Evolutionary conservation across 305 asterid genomes (phyloP).

Genomic region (Fraxinus greggii): DNA sequence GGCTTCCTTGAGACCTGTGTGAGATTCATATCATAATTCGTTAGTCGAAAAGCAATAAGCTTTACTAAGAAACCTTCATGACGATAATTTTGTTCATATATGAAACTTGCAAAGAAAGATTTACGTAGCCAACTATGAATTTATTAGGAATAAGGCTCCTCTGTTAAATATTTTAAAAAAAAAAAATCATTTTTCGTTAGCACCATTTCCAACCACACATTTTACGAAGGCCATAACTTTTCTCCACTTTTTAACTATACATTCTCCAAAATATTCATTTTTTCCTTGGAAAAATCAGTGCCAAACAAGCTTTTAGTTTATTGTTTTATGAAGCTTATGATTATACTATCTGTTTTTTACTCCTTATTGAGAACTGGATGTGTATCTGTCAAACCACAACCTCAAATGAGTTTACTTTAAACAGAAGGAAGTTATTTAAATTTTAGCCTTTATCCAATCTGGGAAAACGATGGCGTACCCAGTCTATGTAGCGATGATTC

Average conservation of each 20-base stretch:
- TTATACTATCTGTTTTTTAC: neutral
- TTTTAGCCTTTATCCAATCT: neutral
- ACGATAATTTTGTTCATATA: neutral
- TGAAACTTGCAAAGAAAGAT: no score
- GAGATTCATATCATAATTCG: slow-evolving; percentile 1
- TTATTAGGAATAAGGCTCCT: neutral
- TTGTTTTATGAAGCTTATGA: no score
- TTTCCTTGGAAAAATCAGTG: no score
- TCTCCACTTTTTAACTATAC: no score
- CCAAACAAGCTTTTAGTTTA: no score
- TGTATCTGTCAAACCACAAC: neutral
- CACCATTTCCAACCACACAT: no score
- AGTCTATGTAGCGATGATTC: neutral
- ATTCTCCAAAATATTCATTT: no score
- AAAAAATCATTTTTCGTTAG: no score
- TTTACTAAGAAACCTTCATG: neutral
- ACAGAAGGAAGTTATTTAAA: neutral
- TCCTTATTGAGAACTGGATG: neutral
- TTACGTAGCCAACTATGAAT: no score
- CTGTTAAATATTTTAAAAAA: no score
- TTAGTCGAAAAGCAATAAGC: neutral
- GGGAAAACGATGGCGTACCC: neutral
- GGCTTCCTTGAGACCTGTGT: slow-evolving; percentile 42
- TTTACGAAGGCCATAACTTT: no score
- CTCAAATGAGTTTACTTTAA: no score